Conservation (phyloP, 2,329 filamentous ascomycete species). For the Ascochyta viciae-villosae region DNA sequence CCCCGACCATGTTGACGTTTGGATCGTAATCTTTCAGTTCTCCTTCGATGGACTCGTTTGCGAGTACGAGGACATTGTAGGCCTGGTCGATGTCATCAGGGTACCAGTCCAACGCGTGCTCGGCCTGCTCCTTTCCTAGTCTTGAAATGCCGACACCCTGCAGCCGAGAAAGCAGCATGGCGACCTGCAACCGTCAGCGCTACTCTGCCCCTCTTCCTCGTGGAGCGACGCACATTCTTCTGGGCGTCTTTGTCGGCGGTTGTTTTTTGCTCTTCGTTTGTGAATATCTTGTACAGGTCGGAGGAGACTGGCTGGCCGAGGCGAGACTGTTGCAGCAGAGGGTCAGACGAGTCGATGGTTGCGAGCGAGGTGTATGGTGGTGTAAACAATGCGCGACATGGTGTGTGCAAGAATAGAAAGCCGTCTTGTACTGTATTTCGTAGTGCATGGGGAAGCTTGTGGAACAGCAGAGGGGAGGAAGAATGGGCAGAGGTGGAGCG, state of each 20-base stretch:
- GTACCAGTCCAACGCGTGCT: conserved; percentile 69
- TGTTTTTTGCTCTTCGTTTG: conserved; percentile 58
- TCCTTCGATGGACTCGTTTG: conserved; percentile 82
- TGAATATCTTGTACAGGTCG: conserved; percentile 71
- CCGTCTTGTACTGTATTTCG: conserved; percentile 22
- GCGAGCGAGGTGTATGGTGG: conserved; percentile 19
- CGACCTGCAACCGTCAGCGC: conserved; percentile 51
- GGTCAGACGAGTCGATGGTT: conserved; percentile 35
- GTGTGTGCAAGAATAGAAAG: conserved; percentile 29
- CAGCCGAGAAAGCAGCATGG: conserved; percentile 61
- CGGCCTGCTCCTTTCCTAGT: conserved; percentile 67
- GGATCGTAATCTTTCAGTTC: conserved; percentile 78
- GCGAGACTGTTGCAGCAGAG: conserved; percentile 34
- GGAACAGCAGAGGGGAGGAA: conserved; percentile 22
- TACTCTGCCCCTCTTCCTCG: background rate
- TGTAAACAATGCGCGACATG: conserved; percentile 22
- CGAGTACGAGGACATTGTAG: conserved; percentile 76
- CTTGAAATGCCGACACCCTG: conserved; percentile 60
- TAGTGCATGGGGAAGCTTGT: conserved; percentile 33
- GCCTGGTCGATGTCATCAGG: conserved; percentile 76
- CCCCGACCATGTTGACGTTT: conserved; percentile 76
- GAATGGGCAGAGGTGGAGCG: conserved; percentile 28
- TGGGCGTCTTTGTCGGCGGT: conserved; percentile 64
- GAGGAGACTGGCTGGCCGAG: conserved; percentile 29
- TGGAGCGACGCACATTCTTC: conserved; percentile 52